Evolutionary conservation across 345 rosid genomes (phyloP), one percentile per base, ranked within the genome.

Genomic region (Bretschneidera sinensis): DNA sequence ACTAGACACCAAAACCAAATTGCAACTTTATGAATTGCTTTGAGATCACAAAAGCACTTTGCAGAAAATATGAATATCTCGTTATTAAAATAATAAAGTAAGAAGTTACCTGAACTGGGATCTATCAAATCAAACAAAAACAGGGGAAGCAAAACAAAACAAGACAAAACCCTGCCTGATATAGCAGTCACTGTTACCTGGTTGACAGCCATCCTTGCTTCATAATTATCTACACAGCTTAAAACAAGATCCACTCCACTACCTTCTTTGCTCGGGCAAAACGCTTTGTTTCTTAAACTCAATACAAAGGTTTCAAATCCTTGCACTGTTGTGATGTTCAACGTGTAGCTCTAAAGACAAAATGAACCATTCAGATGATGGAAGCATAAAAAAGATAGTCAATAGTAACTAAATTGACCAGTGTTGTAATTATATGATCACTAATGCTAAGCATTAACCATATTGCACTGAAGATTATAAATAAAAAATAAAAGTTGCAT

Each of bases 131-230:
- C 33, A 28, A 28, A 28, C 33, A 28, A 28, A 21, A 20, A 25
- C 55, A 24, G 19, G 22, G 17, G 21, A 62, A 43, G n/a, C n/a
- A n/a, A n/a, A n/a, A n/a, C n/a, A n/a, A n/a, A n/a, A n/a, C n/a
- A n/a, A n/a, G n/a, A n/a, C n/a, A 56, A 52, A 45, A 52, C 6
- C 28, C 6, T 33, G 52, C 20, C 22, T 18, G 18, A 23, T 49
- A 33, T 24, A 61, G 47, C 19, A 59, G 51, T 48, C 56, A 48
- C 34, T 18, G 60, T 71, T 79, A 92, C 98, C 98, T 89, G 99
- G 74, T 94, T 94, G 62, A 94, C 96, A 71, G 87, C 95, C 97
- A 89, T 89, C 71, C 97, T 83, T 15, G 97, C 97, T 84, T 89
- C 97, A 74, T 82, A 89, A 56, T 94, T 94, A 75, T 94, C 99